These are phyloP conservation scores for Fusarium citri DNA, from an alignment of 2,329 filamentous ascomycete species.

Conservation along the genomic window DNA sequence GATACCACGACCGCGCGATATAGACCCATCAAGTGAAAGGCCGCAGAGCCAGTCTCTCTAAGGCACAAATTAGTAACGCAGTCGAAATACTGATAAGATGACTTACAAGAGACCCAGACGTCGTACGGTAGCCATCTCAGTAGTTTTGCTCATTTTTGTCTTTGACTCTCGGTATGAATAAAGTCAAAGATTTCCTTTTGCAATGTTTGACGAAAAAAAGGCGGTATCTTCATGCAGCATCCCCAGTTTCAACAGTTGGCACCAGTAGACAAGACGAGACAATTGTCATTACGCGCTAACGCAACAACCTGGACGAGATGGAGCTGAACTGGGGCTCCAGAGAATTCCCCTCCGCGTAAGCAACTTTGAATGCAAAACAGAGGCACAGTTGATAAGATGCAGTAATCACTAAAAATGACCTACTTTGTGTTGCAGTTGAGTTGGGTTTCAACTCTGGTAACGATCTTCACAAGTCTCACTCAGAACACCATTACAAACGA, in stretches of 20 bases:
- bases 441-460: background rate
- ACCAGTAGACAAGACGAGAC: background rate
- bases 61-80: background rate
- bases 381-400: conserved; percentile 2
- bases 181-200: background rate
- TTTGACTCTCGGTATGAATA: background rate
- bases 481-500: background rate
- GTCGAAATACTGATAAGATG: background rate
- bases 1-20: conserved; percentile 61
- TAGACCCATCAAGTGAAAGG: conserved; percentile 60
- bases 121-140: conserved; percentile 33
- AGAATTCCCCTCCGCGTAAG: conserved; percentile 3
- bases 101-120: conserved; percentile 46
- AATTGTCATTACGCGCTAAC: conserved; percentile 7
- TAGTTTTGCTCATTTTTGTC: conserved; percentile 24
- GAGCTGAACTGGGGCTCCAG: background rate
- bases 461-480: background rate
- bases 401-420: background rate
- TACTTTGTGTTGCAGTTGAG: background rate
- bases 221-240: background rate
- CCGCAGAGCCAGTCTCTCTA: conserved; percentile 60
- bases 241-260: background rate
- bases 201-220: background rate
- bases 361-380: background rate
- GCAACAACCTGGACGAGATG: background rate